Conservation (phyloP, 1,284 basidiomycete species). For the Agaricales sp. region DNA sequence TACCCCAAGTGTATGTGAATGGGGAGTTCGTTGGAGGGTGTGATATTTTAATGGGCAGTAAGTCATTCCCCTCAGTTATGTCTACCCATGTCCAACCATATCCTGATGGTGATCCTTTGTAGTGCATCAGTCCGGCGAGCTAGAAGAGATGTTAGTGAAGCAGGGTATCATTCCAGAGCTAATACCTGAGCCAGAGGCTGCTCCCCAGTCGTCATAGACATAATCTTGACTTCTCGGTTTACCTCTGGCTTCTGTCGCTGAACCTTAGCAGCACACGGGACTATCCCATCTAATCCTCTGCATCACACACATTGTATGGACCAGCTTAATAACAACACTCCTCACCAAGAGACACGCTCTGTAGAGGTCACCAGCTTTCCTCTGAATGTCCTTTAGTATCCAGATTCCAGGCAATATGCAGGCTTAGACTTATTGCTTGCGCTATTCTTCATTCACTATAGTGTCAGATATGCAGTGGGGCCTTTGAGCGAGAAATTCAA, state of each 20-base stretch:
- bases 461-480: too few relatives aligned
- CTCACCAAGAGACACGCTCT: too few relatives aligned
- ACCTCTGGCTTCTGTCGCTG: not conserved
- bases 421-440: too few relatives aligned
- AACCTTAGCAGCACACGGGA: too few relatives aligned
- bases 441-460: too few relatives aligned
- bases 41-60: slow-evolving; percentile 89
- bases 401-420: too few relatives aligned
- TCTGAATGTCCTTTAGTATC: too few relatives aligned
- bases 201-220: slow-evolving; percentile 6
- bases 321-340: too few relatives aligned
- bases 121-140: slow-evolving; percentile 97
- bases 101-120: slow-evolving; percentile 5
- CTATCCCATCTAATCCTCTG: too few relatives aligned
- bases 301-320: too few relatives aligned
- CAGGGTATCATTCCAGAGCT: slow-evolving; percentile 50
- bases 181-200: slow-evolving; percentile 9
- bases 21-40: slow-evolving; percentile 97
- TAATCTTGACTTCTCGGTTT: not conserved
- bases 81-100: not conserved
- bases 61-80: slow-evolving; percentile 26
- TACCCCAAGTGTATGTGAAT: slow-evolving; percentile 91
- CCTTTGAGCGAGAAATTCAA: too few relatives aligned
- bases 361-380: too few relatives aligned
- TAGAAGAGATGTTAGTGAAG: slow-evolving; percentile 76